Percentiles rank a stretch among this genome's conserved stretches.
Conservation (phyloP, 441 rosid genomes). For the Flueggea neowawraea region DNA sequence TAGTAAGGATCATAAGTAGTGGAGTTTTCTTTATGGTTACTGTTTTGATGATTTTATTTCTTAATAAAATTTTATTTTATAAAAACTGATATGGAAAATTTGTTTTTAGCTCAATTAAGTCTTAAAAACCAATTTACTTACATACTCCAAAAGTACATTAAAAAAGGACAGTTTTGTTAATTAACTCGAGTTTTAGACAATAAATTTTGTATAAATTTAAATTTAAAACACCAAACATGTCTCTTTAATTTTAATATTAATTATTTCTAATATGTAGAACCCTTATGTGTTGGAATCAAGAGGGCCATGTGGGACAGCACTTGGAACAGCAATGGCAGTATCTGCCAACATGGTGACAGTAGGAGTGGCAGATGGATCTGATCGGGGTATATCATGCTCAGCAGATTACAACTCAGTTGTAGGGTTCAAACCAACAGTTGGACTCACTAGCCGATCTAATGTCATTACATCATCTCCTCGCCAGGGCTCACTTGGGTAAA, state of each 20-base stretch:
- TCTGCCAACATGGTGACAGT: slow-evolving; percentile 35
- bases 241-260: too few species aligned
- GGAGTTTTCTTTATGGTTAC: too few species aligned
- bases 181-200: too few species aligned
- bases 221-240: too few species aligned
- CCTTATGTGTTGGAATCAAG: slow-evolving; percentile 21
- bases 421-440: slow-evolving; percentile 32
- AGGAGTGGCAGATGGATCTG: slow-evolving; percentile 30
- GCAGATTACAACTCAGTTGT: slow-evolving; percentile 31
- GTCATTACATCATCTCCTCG: slow-evolving; percentile 20
- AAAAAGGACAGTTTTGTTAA: too few species aligned
- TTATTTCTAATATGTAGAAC: slow-evolving; percentile 21
- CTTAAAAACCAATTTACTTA: too few species aligned
- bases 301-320: slow-evolving; percentile 32
- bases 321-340: slow-evolving; percentile 35
- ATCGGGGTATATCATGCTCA: slow-evolving; percentile 30
- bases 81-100: too few species aligned
- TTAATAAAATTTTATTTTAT: too few species aligned
- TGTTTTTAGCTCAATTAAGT: too few species aligned
- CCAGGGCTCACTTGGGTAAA: slow-evolving; percentile 32
- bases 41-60: too few species aligned
- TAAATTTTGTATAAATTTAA: too few species aligned
- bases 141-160: too few species aligned
- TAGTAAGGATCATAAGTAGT: neutral
- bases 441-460: slow-evolving; percentile 39